Evolutionary conservation across 352 stramenopile genomes (phyloP).

Genomic region (Pythium vanterpoolii): DNA sequence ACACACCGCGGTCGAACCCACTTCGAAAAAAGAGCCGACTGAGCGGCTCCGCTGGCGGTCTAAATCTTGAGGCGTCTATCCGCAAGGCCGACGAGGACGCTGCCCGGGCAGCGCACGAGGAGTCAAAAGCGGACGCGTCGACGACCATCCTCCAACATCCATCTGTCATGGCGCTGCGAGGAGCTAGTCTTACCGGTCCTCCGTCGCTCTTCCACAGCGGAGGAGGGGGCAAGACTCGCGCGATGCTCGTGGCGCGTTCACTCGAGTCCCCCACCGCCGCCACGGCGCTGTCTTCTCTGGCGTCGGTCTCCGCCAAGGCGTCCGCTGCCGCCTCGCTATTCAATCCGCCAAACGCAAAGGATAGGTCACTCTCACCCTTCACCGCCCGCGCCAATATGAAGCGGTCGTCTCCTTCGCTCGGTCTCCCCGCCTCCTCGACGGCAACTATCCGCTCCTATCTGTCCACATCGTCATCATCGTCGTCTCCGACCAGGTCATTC

Average conservation of each 20-base stretch:
- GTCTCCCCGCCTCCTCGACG: neutral
- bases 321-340: slow-evolving; percentile 11
- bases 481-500: neutral
- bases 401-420: neutral
- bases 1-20: slow-evolving; percentile 6
- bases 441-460: neutral
- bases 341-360: slow-evolving; percentile 26
- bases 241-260: slow-evolving; percentile 15
- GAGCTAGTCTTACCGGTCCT: neutral
- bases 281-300: slow-evolving; percentile 7
- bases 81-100: slow-evolving; percentile 18
- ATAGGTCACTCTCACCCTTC: slow-evolving; percentile 13
- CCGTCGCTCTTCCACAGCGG: neutral
- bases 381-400: neutral
- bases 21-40: slow-evolving; percentile 22
- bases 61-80: slow-evolving; percentile 24
- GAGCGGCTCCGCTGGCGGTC: neutral
- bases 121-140: neutral
- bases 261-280: slow-evolving; percentile 2
- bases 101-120: neutral
- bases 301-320: slow-evolving; percentile 15
- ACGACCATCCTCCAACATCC: slow-evolving; percentile 19
- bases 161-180: slow-evolving; percentile 7
- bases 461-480: neutral
- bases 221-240: slow-evolving; percentile 1